These are phyloP conservation scores for Apostasia ramifera DNA, from an alignment of 106 monocot species.

Conservation along the genomic window DNA sequence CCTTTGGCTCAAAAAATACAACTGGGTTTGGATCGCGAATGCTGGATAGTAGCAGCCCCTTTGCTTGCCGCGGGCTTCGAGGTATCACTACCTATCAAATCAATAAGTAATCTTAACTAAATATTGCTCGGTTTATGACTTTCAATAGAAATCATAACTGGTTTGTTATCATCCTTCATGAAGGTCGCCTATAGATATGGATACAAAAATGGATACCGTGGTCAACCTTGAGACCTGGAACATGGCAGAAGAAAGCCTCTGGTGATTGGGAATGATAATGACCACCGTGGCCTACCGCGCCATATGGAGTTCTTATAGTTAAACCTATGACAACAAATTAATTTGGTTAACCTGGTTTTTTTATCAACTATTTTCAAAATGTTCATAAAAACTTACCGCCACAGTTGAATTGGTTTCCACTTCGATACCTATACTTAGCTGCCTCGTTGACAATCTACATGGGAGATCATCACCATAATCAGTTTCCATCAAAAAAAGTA, in stretches of 20 bases:
- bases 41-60: slow-evolving; percentile 75
- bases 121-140: neutral
- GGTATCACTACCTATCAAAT: slow-evolving; percentile 86
- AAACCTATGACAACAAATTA: slow-evolving; percentile 34
- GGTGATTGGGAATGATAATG: slow-evolving; percentile 99
- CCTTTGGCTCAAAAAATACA: slow-evolving; percentile 98
- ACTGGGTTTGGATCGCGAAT: slow-evolving; percentile 97
- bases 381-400: slow-evolving; percentile 51
- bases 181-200: too few relatives aligned
- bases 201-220: neutral
- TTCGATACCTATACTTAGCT: slow-evolving; percentile 98
- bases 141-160: neutral
- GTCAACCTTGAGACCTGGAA: slow-evolving; percentile 93
- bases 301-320: slow-evolving; percentile 94
- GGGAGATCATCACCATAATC: neutral
- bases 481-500: neutral
- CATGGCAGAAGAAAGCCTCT: slow-evolving; percentile 98
- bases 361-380: neutral
- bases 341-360: neutral
- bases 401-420: slow-evolving; percentile 92
- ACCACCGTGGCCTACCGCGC: slow-evolving; percentile 96
- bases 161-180: too few relatives aligned
- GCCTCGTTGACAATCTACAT: slow-evolving; percentile 92
- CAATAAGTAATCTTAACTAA: neutral
- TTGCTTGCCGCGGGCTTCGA: slow-evolving; percentile 85